Percentiles rank a stretch among this genome's conserved stretches.
Evolutionary conservation across 805 yeast species (phyloP).

Genomic region (Yarrowia sp.): DNA sequence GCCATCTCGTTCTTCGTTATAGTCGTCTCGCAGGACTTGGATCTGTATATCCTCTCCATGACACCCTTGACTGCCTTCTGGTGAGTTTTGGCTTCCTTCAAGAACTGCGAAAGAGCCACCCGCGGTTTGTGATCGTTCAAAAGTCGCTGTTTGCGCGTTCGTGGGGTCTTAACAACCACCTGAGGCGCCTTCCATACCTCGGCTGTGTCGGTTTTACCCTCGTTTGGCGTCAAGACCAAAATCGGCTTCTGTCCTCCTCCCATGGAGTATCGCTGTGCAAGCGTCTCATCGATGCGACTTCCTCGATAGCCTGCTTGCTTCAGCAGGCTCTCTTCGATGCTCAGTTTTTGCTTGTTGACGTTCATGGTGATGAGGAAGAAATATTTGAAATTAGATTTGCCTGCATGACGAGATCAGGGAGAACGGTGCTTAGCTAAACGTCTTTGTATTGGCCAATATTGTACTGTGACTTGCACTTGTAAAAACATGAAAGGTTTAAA

Average conservation of each 20-base stretch:
- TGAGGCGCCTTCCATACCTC: conserved; percentile 28
- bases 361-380: conserved; percentile 18
- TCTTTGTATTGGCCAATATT: background rate
- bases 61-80: background rate
- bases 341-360: conserved; percentile 20
- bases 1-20: background rate
- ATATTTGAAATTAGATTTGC: background rate
- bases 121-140: conserved; percentile 8
- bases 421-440: background rate
- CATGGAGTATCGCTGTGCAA: conserved; percentile 42
- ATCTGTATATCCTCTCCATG: background rate
- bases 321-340: conserved; percentile 12
- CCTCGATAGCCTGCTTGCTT: conserved; percentile 23
- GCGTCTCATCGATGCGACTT: conserved; percentile 38
- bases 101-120: background rate
- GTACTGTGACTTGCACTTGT: too few species aligned
- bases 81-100: background rate
- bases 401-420: background rate
- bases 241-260: conserved; percentile 41
- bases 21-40: background rate
- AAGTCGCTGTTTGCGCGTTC: background rate
- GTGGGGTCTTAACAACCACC: background rate
- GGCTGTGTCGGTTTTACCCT: background rate
- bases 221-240: conserved; percentile 33
- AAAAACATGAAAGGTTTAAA: too few species aligned